These are phyloP conservation scores for Cercospora sp. DNA, from an alignment of 2,329 filamentous ascomycete species.

Conservation along the genomic window DNA sequence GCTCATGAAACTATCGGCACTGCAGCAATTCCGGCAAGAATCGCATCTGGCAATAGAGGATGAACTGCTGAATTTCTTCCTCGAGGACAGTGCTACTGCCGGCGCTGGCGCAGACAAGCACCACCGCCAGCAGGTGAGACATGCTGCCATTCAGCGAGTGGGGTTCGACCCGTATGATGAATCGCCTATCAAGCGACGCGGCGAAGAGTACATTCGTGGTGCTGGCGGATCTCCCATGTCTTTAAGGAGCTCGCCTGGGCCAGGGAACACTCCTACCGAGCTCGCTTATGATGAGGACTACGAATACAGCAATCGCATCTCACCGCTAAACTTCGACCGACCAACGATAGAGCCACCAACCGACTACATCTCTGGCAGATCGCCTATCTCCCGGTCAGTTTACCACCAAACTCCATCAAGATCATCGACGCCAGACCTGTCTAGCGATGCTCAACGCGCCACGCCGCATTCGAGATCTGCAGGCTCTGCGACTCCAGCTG, in stretches of 20 bases:
- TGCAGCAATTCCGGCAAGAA: constrained; percentile 89
- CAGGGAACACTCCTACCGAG: constrained; percentile 3
- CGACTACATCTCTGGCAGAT: constrained; percentile 7
- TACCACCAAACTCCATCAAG: constrained; percentile 31
- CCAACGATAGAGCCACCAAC: constrained; percentile 8
- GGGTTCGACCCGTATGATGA: constrained; percentile 74
- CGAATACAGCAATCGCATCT: constrained; percentile 23
- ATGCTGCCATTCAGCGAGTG: constrained; percentile 61
- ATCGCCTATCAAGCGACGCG: constrained; percentile 64
- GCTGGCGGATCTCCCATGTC: constrained; percentile 14
- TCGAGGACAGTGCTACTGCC: constrained; percentile 67
- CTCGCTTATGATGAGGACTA: constrained; percentile 25
- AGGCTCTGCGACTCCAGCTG: constrained; percentile 12
- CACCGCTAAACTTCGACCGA: constrained; percentile 21
- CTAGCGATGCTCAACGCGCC: constrained; percentile 22
- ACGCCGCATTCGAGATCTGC: constrained; percentile 21
- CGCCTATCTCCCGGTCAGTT: constrained; percentile 20
- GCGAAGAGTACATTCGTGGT: constrained; percentile 59
- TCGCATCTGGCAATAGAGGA: constrained; percentile 89
- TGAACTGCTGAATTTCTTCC: constrained; percentile 84
- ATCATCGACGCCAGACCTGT: constrained; percentile 25
- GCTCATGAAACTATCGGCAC: constrained; percentile 77
- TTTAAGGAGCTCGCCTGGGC: constrained; percentile 14
- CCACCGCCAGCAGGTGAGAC: constrained; percentile 59
- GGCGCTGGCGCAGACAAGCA: constrained; percentile 64